Evolutionary conservation across 73 alveolate genomes (phyloP).

Genomic region (Blepharisma stoltei): DNA sequence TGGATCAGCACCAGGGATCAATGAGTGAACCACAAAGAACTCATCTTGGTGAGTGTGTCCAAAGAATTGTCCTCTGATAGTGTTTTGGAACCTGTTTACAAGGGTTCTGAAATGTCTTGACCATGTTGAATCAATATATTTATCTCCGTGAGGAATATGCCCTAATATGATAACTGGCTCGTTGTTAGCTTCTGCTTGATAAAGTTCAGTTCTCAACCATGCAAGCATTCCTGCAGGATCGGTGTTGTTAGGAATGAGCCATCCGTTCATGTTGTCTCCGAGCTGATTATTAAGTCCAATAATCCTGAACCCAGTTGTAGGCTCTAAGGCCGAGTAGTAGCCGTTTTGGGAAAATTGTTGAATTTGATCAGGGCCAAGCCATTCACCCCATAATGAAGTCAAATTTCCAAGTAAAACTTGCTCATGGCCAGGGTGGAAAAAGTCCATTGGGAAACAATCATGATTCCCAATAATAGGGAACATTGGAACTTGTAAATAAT

Average conservation of each 20-base stretch:
- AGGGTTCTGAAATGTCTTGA: not conserved
- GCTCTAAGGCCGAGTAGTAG: not conserved
- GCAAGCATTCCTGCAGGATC: conserved; percentile 10
- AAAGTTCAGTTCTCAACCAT: not conserved
- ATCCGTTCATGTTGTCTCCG: not conserved
- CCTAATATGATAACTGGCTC: not conserved
- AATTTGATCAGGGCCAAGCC: conserved; percentile 44
- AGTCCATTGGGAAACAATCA: conserved; percentile 36
- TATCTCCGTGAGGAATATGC: conserved; percentile 12
- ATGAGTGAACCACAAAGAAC: conserved; percentile 44
- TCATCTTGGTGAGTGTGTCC: conserved; percentile 20
- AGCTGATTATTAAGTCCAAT: not conserved
- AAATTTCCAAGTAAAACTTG: conserved; percentile 1
- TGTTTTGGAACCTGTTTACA: not conserved
- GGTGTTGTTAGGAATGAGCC: not conserved
- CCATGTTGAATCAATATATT: not conserved
- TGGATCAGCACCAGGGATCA: conserved; percentile 26
- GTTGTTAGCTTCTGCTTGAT: not conserved
- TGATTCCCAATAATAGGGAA: conserved; percentile 8
- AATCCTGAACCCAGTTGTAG: not conserved
- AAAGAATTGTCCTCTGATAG: conserved; percentile 25
- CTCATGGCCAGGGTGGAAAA: conserved; percentile 47
- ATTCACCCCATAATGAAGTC: not conserved
- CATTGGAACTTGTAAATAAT: conserved; percentile 36
- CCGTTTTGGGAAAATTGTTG: conserved; percentile 57